These are phyloP conservation scores for Kalmusia sp. DNA, from an alignment of 2,329 filamentous ascomycete genomes.

Conservation along the genomic window DNA sequence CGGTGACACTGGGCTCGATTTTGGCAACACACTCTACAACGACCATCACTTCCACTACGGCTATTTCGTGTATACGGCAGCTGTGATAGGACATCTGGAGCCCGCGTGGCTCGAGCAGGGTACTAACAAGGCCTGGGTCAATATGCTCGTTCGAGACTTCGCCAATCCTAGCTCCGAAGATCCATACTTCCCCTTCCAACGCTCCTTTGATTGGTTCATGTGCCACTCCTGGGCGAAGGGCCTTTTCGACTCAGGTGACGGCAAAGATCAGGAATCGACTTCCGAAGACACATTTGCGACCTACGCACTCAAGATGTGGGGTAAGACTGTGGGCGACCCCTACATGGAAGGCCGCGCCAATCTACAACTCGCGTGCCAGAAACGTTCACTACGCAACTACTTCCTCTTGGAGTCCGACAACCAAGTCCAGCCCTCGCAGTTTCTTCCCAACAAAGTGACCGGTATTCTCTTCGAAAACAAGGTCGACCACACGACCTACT, in stretches of 20 bases:
- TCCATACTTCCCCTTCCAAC: slow-evolving; percentile 74
- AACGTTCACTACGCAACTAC: slow-evolving; percentile 77
- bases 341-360: slow-evolving; percentile 83
- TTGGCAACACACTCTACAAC: slow-evolving; percentile 88
- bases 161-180: slow-evolving; percentile 80
- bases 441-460: slow-evolving; percentile 80
- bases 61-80: slow-evolving; percentile 89
- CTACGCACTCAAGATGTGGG: slow-evolving; percentile 96
- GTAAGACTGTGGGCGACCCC: slow-evolving; percentile 73
- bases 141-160: slow-evolving; percentile 81
- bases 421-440: slow-evolving; percentile 73
- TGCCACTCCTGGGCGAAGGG: slow-evolving; percentile 96
- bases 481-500: slow-evolving; percentile 89
- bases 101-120: slow-evolving; percentile 70
- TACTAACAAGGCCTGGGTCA: slow-evolving; percentile 80
- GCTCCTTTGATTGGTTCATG: slow-evolving; percentile 83
- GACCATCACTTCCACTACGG: slow-evolving; percentile 74
- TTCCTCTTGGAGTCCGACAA: slow-evolving; percentile 82
- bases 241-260: slow-evolving; percentile 74
- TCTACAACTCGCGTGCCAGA: slow-evolving; percentile 80
- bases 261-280: slow-evolving; percentile 88
- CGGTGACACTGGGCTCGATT: slow-evolving; percentile 73
- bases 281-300: slow-evolving; percentile 91
- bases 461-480: slow-evolving; percentile 93
- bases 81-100: slow-evolving; percentile 83